Evolutionary conservation across 768 basidiomycete genomes (phyloP).

Genomic region (Trametes cinnabarina): DNA sequence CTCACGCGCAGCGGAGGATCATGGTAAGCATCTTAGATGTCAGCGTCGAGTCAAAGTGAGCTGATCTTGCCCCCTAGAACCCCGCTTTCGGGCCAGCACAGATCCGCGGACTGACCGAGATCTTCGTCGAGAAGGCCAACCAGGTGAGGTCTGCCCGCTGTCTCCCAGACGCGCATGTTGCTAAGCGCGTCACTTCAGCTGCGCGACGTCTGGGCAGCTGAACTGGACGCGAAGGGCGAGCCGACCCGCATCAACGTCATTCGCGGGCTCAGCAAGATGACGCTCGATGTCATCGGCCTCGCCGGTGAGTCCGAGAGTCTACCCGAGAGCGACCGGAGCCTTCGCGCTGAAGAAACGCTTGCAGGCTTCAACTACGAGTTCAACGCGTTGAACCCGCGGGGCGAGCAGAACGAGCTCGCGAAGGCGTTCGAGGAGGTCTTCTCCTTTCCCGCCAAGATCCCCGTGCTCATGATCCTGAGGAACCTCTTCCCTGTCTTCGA

Average conservation of each 20-base stretch:
- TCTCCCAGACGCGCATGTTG: background rate
- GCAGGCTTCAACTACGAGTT: conserved; percentile 38
- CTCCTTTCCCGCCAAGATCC: conserved; percentile 1
- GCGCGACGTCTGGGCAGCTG: conserved; percentile 19
- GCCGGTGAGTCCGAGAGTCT: conserved; percentile 28
- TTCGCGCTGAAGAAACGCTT: background rate
- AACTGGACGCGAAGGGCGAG: conserved; percentile 31
- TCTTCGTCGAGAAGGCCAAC: conserved; percentile 55
- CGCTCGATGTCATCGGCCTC: conserved; percentile 43
- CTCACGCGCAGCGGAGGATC: conserved; percentile 19
- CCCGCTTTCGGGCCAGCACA: conserved; percentile 65
- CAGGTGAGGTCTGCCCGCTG: conserved; percentile 34
- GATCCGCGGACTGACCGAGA: conserved; percentile 53
- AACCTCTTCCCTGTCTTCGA: conserved; percentile 23
- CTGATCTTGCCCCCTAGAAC: conserved; percentile 37
- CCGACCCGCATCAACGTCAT: conserved; percentile 31
- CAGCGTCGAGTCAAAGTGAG: too few relatives aligned
- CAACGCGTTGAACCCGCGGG: conserved; percentile 28
- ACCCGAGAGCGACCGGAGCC: too few relatives aligned
- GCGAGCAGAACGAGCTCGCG: conserved; percentile 31
- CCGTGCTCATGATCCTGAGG: conserved; percentile 17
- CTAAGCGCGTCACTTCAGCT: conserved; percentile 7
- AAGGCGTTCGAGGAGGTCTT: conserved; percentile 32
- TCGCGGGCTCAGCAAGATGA: conserved; percentile 34
- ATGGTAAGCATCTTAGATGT: conserved; percentile 25